Evolutionary conservation across 2,329 filamentous ascomycete species (phyloP), one percentile per base, ranked within the genome.

Genomic region (Scleromitrula shiraiana): DNA sequence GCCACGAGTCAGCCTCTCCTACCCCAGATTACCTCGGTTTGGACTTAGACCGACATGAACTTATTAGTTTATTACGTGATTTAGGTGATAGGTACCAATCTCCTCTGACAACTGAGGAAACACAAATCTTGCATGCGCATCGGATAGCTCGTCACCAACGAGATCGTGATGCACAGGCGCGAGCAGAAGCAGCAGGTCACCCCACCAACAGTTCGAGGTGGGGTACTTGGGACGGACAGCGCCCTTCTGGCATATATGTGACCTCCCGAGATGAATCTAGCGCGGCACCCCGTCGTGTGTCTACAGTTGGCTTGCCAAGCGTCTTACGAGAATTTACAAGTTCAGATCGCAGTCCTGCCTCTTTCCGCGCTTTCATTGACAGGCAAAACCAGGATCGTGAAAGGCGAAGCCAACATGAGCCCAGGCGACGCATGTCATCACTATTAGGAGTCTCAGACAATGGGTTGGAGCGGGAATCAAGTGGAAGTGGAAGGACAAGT

Each of bases 81-180:
- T 51, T 59, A 41, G 40, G 71, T 9, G 68, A 75, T 38, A 64
- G 68, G 26, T 62, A 76, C 23, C 76, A 78, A 26, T 65, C 69
- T 26, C 75, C 77, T 1, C 66, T 78, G 24, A 75, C 71, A 2
- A 52, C 71, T 1, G 75, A 77, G 41, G 78, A 82, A 54, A 74
- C 73, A 2, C 62, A 73, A 37, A 74, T 80, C 1, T 63, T 81
- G 3, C 76, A 80, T 50, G 76, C 76, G 2, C 68, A 79, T 23
- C 72, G 77, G 51, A 69, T 69, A 24, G 72, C 76, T 43, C 72
- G 77, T 27, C 70, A 74, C 26, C 63, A 67, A 59, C 53, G 72
- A 59, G 54, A 57, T 19, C 56, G 55, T 43, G 60, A 59, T 43
- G 48, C 50, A 12, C 42, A 51, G 27, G 49, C 50, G 20, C 54